phyloP scores from a whole-genome alignment of 1,284 basidiomycete genomes.

The Calocybe gambosa region DNA sequence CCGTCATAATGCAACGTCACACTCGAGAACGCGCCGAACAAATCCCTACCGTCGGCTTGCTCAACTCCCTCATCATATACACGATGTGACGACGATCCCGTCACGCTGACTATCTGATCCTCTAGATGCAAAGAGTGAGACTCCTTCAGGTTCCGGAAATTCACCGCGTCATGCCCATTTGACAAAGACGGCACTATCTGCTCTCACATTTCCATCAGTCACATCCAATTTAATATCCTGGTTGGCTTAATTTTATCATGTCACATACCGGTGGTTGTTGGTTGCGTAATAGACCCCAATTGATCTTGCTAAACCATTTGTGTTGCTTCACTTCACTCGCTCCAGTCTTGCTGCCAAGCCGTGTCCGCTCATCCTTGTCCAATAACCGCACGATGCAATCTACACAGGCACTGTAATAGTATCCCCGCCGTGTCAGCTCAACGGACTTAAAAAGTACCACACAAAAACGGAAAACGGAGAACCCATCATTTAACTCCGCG shows the following conservation, averaged over 20 bases:
- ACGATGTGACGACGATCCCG: constrained; percentile 22
- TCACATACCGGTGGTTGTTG: constrained; percentile 83
- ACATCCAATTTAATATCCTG: neutral
- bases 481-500: constrained; percentile 22
- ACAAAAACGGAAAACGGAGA: constrained; percentile 4
- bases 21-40: constrained; percentile 82
- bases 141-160: constrained; percentile 89
- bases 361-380: constrained; percentile 88
- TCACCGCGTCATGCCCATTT: constrained; percentile 82
- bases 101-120: constrained; percentile 34
- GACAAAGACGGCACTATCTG: constrained; percentile 82
- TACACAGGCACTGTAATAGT: constrained; percentile 65
- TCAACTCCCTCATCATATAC: constrained; percentile 12
- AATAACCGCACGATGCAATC: constrained; percentile 84
- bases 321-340: constrained; percentile 99
- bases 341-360: constrained; percentile 88
- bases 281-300: constrained; percentile 95
- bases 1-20: constrained; percentile 85
- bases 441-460: constrained; percentile 16
- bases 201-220: constrained; percentile 4
- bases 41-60: constrained; percentile 44
- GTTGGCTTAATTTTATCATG: neutral
- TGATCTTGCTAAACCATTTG: constrained; percentile 96
- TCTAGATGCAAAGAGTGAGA: constrained; percentile 88
- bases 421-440: constrained; percentile 15